Evolutionary conservation across 2,329 filamentous ascomycete genomes (phyloP).

Genomic region (Diaporthe amygdali): DNA sequence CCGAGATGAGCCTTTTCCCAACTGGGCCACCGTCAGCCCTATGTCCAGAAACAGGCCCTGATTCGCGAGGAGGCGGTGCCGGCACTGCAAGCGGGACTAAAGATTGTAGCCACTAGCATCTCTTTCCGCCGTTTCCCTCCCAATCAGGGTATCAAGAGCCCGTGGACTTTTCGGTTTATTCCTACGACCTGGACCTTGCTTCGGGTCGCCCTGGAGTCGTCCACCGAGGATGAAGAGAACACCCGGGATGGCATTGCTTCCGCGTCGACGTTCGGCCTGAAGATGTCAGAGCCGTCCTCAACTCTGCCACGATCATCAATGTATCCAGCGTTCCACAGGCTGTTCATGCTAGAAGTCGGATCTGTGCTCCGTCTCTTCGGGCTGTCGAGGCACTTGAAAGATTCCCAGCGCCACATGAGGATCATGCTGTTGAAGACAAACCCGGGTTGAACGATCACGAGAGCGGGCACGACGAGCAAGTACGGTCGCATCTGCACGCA

Average conservation of each 20-base stretch:
- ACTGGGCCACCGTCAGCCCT: constrained; percentile 9
- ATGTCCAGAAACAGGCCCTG: constrained; percentile 5
- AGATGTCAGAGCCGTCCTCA: neutral
- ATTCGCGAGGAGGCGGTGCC: constrained; percentile 17
- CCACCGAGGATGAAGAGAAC: neutral
- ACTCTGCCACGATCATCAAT: neutral
- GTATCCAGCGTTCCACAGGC: neutral
- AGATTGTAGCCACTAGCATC: neutral
- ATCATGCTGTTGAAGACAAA: neutral
- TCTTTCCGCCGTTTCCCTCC: constrained; percentile 1
- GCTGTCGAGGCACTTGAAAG: too few species aligned
- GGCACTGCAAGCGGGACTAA: neutral
- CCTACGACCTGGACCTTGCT: neutral
- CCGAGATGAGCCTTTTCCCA: neutral
- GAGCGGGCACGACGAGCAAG: neutral
- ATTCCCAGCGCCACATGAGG: neutral
- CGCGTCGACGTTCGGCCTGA: neutral
- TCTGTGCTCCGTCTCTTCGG: neutral
- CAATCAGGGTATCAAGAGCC: neutral
- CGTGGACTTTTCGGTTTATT: neutral
- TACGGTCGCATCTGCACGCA: neutral
- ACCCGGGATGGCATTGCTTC: neutral
- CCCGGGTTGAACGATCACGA: neutral
- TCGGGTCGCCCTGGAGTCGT: neutral
- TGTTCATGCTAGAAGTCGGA: neutral